Percentiles rank a stretch among this genome's conserved stretches.
Conservation (phyloP, 169 alveolate genomes). For the Cryptosporidium bovis region DNA sequence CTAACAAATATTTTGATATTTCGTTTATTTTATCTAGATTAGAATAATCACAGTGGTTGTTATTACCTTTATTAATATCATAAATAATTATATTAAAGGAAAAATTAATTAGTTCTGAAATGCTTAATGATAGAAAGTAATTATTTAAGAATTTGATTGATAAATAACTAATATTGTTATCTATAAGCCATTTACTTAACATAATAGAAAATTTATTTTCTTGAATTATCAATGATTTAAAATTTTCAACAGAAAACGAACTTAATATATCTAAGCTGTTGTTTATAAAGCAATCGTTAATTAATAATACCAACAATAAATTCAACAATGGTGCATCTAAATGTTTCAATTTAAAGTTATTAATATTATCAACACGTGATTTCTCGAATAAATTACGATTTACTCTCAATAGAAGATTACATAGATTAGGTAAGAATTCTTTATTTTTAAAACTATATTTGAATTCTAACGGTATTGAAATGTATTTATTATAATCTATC, state of each 20-base stretch:
- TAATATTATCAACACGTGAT: background rate
- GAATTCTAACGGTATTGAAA: conserved; percentile 26
- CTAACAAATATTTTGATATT: conserved; percentile 11
- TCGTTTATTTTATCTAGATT: conserved; percentile 3
- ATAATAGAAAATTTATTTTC: background rate
- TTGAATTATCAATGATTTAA: background rate
- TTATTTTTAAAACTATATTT: background rate
- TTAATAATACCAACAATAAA: conserved; percentile 16
- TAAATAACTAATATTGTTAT: background rate
- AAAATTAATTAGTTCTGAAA: background rate
- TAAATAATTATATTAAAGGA: background rate
- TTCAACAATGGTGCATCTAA: conserved; percentile 6
- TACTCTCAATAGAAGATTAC: conserved; percentile 1
- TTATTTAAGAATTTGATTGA: background rate
- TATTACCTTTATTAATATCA: background rate
- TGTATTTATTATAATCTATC: background rate
- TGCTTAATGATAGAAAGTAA: background rate
- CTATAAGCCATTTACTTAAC: conserved; percentile 14
- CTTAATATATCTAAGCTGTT: background rate
- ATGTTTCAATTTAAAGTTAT: background rate
- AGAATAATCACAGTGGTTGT: background rate
- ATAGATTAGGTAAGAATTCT: conserved; percentile 10
- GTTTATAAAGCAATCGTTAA: background rate
- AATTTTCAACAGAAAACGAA: background rate
- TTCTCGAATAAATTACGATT: background rate